Base-by-base conservation (phyloP, 495 filamentous ascomycete genomes). In the Lepraria neglecta region DNA sequence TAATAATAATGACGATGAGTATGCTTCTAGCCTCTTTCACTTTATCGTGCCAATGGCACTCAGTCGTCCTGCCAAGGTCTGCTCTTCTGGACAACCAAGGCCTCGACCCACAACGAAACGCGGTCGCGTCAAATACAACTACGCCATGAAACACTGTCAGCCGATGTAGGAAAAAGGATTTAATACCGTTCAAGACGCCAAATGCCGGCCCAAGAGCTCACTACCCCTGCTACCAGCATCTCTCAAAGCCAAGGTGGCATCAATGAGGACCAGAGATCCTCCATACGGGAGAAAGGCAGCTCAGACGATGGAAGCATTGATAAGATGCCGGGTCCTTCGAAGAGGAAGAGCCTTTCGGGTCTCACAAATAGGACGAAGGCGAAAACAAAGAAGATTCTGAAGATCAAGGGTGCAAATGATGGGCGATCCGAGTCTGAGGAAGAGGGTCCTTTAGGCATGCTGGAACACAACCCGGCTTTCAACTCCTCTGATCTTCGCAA, bases 381-480 rank as follows among this genome's bases (percentile, higher is more conserved):
- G 48, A 67, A 61, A 28, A 65, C 55, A 1, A 68, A 62, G 17
- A 52, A 61, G 10, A n/a, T 67, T 14, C 24, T 67, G 21, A 60
- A 46, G 19, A n/a, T 56, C 7, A 35, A 65, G n/a, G 9, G 42
- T 42, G 30, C 50, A 42, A 54, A 10, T 4, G 42, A 58, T 27
- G 54, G 47, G 0, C 21, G 11, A 17, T 56, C 28, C 27, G 59
- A 56, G 19, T 27, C 38, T 0, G 55, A 60, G 30, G 42, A 46
- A 31, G 47, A 56, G 7, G 50, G 31, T 4, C 50, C 47, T 43
- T 17, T 60, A n/a, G 46, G 59, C 28, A 40, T 24, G 1, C n/a
- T 68, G 31, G 45, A 70, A 43, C 45, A 57, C 17, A 65, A 70
- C 45, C 63, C 70, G 10, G 70, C 70, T 28, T 73, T 73, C 57